Percentiles rank a stretch among this genome's conserved stretches.
Conservation (phyloP, 1,139 yeast species). For the Taphrina flavorubra region DNA sequence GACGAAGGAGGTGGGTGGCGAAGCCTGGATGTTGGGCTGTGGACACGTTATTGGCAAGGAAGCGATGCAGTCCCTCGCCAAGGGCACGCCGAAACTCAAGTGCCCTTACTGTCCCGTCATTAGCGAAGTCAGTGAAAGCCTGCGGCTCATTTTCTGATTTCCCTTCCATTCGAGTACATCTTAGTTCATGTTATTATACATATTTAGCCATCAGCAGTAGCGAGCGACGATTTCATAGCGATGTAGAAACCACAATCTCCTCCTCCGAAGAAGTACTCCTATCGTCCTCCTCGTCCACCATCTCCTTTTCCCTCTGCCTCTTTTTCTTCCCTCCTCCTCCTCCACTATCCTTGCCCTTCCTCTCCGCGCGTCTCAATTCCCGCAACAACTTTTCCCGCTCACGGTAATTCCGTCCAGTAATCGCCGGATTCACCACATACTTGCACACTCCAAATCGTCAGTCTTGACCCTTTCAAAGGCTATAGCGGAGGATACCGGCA, state of each 20-base stretch:
- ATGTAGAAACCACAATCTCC: neutral
- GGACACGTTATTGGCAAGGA: slow-evolving; percentile 50
- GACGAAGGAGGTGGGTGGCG: slow-evolving; percentile 78
- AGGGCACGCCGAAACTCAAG: slow-evolving; percentile 53
- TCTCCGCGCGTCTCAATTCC: slow-evolving; percentile 1
- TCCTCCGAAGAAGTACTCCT: slow-evolving; percentile 11
- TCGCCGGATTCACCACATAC: slow-evolving; percentile 27
- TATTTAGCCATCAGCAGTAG: neutral
- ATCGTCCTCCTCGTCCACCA: neutral
- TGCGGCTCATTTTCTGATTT: slow-evolving; percentile 22
- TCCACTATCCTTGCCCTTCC: neutral
- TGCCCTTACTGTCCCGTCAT: slow-evolving; percentile 71
- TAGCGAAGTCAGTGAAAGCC: slow-evolving; percentile 45
- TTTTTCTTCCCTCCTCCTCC: neutral
- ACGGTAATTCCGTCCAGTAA: slow-evolving; percentile 13
- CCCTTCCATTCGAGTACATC: neutral
- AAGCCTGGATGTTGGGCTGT: slow-evolving; percentile 63
- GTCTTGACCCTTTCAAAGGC: too few relatives aligned
- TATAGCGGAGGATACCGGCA: slow-evolving; percentile 17
- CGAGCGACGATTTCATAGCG: neutral
- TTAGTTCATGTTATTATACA: neutral
- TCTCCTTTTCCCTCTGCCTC: neutral
- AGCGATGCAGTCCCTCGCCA: slow-evolving; percentile 34
- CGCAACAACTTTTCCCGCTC: slow-evolving; percentile 3
- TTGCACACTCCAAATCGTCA: slow-evolving; percentile 17